phyloP scores from a whole-genome alignment of 2,329 filamentous ascomycete genomes.

The Curvularia sp. region DNA sequence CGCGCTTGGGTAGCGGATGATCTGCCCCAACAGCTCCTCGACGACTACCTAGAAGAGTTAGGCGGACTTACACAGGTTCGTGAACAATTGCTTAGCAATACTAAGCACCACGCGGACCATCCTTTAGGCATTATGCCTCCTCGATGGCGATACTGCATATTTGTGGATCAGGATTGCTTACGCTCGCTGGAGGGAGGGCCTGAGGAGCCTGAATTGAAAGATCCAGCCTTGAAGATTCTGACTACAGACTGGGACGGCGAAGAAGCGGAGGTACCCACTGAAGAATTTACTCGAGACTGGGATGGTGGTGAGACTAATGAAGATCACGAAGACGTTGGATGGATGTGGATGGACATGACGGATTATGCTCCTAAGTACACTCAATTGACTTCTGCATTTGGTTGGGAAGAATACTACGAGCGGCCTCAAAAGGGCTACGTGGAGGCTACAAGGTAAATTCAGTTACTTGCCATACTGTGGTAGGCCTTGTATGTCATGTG shows the following conservation, averaged over 20 bases:
- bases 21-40: background rate
- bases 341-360: background rate
- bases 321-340: background rate
- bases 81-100: background rate
- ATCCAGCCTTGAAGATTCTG: background rate
- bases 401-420: background rate
- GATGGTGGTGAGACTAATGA: background rate
- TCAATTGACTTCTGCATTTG: background rate
- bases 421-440: background rate
- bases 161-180: background rate
- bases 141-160: slow-evolving; percentile 1
- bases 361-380: background rate
- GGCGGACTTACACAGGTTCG: background rate
- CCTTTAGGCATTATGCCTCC: background rate
- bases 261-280: background rate
- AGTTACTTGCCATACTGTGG: background rate
- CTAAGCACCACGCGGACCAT: background rate
- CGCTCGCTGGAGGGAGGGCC: background rate
- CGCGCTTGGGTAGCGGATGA: background rate
- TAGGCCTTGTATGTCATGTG: background rate
- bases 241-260: background rate
- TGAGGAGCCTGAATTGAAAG: background rate
- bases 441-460: background rate
- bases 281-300: background rate
- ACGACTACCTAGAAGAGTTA: background rate